phyloP scores from a whole-genome alignment of 2,329 filamentous ascomycete species.

The Sporothrix protearum region DNA sequence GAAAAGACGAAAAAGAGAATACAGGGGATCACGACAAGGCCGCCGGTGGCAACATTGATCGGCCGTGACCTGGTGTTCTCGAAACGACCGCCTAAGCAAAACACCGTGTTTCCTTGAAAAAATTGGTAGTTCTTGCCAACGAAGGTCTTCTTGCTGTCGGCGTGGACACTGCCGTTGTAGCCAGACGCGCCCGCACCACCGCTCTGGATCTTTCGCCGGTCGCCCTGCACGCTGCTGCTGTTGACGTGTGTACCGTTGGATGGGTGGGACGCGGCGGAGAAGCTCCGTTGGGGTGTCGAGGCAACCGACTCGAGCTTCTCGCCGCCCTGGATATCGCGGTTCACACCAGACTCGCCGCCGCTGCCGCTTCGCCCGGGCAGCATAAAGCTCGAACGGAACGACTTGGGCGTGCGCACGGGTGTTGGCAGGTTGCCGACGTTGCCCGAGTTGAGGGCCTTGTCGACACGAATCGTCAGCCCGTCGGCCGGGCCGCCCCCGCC shows the following conservation, averaged over 20 bases:
- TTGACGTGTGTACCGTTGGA: constrained; percentile 38
- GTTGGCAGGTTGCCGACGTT: constrained; percentile 46
- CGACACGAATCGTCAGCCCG: constrained; percentile 56
- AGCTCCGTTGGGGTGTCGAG: constrained; percentile 64
- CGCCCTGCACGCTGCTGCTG: constrained; percentile 2
- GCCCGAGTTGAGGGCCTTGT: constrained; percentile 55
- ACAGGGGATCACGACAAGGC: constrained; percentile 74
- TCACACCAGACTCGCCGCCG: constrained; percentile 47
- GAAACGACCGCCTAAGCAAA: constrained; percentile 78
- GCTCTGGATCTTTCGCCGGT: constrained; percentile 10
- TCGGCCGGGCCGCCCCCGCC: not conserved
- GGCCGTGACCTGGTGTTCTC: constrained; percentile 86
- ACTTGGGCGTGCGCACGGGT: constrained; percentile 67
- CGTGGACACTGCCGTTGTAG: constrained; percentile 44
- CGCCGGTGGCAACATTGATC: constrained; percentile 81
- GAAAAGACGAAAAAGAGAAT: constrained; percentile 82
- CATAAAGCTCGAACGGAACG: constrained; percentile 73
- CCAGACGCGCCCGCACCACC: not conserved
- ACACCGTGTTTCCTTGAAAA: constrained; percentile 89
- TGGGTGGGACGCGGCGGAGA: constrained; percentile 31
- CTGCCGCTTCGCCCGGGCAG: constrained; percentile 52
- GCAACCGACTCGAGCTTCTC: constrained; percentile 80
- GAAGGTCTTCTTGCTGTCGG: constrained; percentile 3
- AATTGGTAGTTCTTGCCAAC: constrained; percentile 79
- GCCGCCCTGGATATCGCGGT: constrained; percentile 62